These are phyloP conservation scores for Clavispora carvajalis DNA, from an alignment of 805 yeast genomes.

Conservation along the genomic window DNA sequence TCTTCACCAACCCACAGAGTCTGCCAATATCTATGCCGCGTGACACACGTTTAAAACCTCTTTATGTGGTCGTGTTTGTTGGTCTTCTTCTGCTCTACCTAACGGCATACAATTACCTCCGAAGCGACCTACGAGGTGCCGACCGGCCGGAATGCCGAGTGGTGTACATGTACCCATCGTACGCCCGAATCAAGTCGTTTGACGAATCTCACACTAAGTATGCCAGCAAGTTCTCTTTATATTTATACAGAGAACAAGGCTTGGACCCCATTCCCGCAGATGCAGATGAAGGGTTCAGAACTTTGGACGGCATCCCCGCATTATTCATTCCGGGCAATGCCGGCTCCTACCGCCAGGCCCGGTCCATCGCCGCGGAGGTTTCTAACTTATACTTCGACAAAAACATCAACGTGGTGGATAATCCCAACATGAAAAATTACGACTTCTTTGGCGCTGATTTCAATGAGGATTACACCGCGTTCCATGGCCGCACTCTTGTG, in stretches of 20 bases:
- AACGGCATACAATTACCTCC: constrained; percentile 8
- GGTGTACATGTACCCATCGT: constrained; percentile 80
- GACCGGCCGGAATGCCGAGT: constrained; percentile 50
- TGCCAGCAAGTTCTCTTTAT: constrained; percentile 80
- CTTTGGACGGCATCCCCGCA: constrained; percentile 73
- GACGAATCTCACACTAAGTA: constrained; percentile 63
- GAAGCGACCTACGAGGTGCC: constrained; percentile 18
- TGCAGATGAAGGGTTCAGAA: constrained; percentile 21
- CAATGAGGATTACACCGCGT: constrained; percentile 93
- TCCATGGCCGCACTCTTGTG: constrained; percentile 87
- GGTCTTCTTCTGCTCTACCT: constrained; percentile 8
- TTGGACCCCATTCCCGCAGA: constrained; percentile 50
- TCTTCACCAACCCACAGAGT: not conserved
- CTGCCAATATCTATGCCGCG: constrained; percentile 3
- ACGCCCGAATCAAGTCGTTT: constrained; percentile 68
- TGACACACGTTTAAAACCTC: constrained; percentile 12
- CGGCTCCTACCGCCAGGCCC: constrained; percentile 83
- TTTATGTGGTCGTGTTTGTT: constrained; percentile 9
- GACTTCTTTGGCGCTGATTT: constrained; percentile 93
- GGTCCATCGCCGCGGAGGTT: constrained; percentile 86
- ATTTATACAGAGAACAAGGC: constrained; percentile 80
- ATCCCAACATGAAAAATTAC: constrained; percentile 40
- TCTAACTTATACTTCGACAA: constrained; percentile 48
- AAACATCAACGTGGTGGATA: constrained; percentile 16
- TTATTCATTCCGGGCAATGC: constrained; percentile 97